Evolutionary conservation across 2,329 filamentous ascomycete genomes (phyloP).

Genomic region (Apiospora arundinis): DNA sequence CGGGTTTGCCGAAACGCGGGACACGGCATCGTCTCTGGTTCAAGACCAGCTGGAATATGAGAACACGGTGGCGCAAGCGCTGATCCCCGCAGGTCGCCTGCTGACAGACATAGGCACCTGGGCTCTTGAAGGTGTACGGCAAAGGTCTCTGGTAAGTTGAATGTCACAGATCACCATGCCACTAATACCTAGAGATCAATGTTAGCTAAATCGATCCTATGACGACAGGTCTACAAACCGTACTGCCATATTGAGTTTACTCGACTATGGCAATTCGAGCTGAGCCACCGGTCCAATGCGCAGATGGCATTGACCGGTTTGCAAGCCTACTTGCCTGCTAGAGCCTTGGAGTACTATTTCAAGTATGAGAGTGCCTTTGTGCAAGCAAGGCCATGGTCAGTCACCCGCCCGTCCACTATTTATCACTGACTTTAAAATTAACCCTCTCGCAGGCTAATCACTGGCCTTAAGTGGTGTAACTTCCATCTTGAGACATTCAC

Average conservation of each 20-base stretch:
- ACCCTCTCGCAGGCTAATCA: not conserved
- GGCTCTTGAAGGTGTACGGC: slow-evolving; percentile 57
- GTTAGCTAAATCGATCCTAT: not conserved
- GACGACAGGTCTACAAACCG: slow-evolving; percentile 54
- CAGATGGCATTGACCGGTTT: slow-evolving; percentile 47
- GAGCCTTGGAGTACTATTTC: slow-evolving; percentile 1
- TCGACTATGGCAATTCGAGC: slow-evolving; percentile 47
- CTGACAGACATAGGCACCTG: slow-evolving; percentile 54
- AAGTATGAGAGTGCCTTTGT: not conserved
- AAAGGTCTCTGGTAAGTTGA: slow-evolving; percentile 24
- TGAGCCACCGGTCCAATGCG: slow-evolving; percentile 39
- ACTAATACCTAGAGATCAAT: not conserved
- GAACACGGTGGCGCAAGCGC: slow-evolving; percentile 49
- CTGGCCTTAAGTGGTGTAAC: slow-evolving; percentile 46
- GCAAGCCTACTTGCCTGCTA: not conserved
- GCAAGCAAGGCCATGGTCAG: slow-evolving; percentile 35
- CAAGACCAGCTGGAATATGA: slow-evolving; percentile 55
- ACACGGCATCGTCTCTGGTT: slow-evolving; percentile 45
- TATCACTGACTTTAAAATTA: not conserved
- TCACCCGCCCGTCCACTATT: not conserved
- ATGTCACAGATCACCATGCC: no score
- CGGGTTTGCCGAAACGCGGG: slow-evolving; percentile 24
- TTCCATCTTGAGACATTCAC: slow-evolving; percentile 59
- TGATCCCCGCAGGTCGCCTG: slow-evolving; percentile 43
- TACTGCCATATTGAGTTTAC: slow-evolving; percentile 58